Percentiles rank a stretch among this genome's conserved stretches.
These are phyloP conservation scores for Cryptococcus neoformans DNA, from an alignment of 1,284 basidiomycete genomes.

Conservation along the genomic window DNA sequence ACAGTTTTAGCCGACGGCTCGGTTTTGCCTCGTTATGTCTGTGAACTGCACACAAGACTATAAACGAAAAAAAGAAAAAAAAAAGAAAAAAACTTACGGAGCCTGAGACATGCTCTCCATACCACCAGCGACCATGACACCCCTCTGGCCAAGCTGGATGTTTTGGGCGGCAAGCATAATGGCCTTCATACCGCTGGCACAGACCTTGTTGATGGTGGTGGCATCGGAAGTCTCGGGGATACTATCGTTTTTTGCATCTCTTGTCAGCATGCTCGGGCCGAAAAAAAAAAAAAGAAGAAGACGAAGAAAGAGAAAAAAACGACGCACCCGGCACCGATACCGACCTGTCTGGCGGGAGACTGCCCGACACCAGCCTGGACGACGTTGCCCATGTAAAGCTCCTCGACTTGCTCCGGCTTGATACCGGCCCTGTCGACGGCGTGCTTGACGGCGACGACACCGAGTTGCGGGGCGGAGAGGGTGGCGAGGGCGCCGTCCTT, in stretches of 20 bases:
- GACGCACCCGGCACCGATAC: conserved; percentile 70
- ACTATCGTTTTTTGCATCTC: conserved; percentile 10
- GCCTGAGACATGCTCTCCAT: conserved; percentile 99
- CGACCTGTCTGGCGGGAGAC: conserved; percentile 92
- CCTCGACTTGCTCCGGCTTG: conserved; percentile 78
- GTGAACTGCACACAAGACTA: background rate
- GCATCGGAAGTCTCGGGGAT: conserved; percentile 83
- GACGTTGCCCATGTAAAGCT: conserved; percentile 96
- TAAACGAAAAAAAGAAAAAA: conserved; percentile 1
- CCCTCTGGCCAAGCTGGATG: conserved; percentile 75
- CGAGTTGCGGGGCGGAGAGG: conserved; percentile 87
- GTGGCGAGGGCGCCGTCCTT: conserved; percentile 87
- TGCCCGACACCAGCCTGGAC: conserved; percentile 95
- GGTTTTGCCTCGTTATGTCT: no score
- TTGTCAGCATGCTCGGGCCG: background rate
- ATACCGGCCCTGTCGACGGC: conserved; percentile 78
- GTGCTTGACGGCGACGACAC: conserved; percentile 82
- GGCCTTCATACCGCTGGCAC: conserved; percentile 92
- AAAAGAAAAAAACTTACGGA: conserved; percentile 59
- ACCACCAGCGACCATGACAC: conserved; percentile 87
- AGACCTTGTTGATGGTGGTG: conserved; percentile 99
- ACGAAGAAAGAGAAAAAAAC: no score
- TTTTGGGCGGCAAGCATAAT: conserved; percentile 90
- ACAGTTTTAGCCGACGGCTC: no score
- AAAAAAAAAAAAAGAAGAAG: background rate